These are phyloP conservation scores for Tricladium varicosporioides DNA, from an alignment of 2,329 filamentous ascomycete species.

Conservation along the genomic window DNA sequence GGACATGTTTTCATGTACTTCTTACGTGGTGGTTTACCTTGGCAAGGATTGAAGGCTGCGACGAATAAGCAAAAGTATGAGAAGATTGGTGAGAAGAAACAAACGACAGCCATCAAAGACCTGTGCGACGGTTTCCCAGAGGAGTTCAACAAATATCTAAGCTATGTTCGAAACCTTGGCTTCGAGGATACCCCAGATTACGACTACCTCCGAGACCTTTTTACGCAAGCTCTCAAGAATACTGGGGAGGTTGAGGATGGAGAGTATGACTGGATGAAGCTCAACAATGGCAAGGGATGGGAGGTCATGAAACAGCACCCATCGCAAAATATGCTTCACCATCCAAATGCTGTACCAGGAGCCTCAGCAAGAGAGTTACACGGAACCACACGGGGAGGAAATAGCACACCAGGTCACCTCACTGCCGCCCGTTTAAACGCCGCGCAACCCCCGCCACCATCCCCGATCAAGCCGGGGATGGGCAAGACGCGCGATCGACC, in stretches of 20 bases:
- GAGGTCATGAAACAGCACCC: conserved; percentile 72
- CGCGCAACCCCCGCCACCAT: conserved; percentile 84
- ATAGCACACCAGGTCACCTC: conserved; percentile 57
- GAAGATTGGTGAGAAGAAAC: conserved; percentile 99
- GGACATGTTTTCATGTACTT: conserved; percentile 77
- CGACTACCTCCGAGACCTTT: conserved; percentile 93
- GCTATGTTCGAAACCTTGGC: conserved; percentile 93
- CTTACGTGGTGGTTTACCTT: conserved; percentile 66
- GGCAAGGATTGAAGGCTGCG: conserved; percentile 71
- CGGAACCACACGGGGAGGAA: conserved; percentile 64
- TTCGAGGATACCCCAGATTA: conserved; percentile 99
- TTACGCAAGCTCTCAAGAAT: conserved; percentile 93
- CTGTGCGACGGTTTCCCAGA: conserved; percentile 94
- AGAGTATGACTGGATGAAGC: conserved; percentile 99
- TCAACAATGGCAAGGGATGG: conserved; percentile 89
- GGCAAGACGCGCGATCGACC: conserved; percentile 70
- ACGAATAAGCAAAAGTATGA: conserved; percentile 97
- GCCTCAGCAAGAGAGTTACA: conserved; percentile 83
- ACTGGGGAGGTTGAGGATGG: conserved; percentile 94
- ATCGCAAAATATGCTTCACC: conserved; percentile 70
- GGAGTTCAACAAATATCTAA: conserved; percentile 97
- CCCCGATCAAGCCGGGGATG: conserved; percentile 75
- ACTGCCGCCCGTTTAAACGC: conserved; percentile 90
- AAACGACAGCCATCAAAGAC: conserved; percentile 95
- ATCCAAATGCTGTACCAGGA: conserved; percentile 74